phyloP scores from a whole-genome alignment of 306 rosid species.

The Biancaea sappan region DNA sequence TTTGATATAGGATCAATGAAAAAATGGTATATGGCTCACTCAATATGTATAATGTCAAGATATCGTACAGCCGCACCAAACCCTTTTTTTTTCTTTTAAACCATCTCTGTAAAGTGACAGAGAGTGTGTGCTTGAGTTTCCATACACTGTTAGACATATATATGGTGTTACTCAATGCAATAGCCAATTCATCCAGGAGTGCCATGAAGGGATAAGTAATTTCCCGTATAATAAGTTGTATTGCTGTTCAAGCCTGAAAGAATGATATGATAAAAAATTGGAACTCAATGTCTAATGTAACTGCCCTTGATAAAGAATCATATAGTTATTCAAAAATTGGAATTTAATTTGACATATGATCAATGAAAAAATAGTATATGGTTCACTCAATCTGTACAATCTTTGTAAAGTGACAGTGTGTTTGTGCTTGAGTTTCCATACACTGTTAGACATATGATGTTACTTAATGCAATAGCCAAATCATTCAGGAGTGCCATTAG shows the following conservation, averaged over 20 bases:
- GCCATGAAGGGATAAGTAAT: neutral
- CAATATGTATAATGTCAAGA: neutral
- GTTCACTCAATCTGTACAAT: neutral
- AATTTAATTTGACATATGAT: neutral
- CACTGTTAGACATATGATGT: neutral
- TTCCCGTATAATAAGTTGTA: neutral
- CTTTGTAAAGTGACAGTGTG: too few species aligned
- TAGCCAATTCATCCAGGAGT: conserved; percentile 6
- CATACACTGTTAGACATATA: neutral
- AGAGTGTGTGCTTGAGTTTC: neutral
- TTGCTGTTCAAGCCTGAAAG: neutral
- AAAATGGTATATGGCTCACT: neutral
- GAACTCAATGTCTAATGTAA: too few species aligned
- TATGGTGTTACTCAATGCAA: neutral
- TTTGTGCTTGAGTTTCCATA: neutral
- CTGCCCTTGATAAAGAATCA: neutral
- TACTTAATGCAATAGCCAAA: neutral
- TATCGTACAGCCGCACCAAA: too few species aligned
- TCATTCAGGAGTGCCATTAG: conserved; percentile 6
- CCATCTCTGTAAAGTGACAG: too few species aligned
- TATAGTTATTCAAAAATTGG: neutral
- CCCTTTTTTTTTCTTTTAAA: too few species aligned
- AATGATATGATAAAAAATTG: too few species aligned
- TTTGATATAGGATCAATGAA: neutral
- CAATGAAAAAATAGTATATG: neutral